phyloP scores from a whole-genome alignment of 805 yeast genomes.

The Candida bentonensis region DNA sequence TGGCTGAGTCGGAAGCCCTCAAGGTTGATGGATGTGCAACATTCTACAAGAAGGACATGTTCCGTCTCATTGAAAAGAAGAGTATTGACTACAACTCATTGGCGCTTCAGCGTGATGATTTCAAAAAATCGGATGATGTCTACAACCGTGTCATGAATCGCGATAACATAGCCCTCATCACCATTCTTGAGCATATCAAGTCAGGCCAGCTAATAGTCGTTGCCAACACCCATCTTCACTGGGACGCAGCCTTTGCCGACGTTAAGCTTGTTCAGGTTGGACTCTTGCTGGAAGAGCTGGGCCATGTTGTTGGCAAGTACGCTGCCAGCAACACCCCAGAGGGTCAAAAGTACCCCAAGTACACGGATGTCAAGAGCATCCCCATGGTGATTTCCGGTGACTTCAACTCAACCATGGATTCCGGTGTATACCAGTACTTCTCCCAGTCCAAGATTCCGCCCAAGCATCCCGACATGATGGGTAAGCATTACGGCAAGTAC shows the following conservation, averaged over 20 bases:
- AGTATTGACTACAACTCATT: constrained; percentile 60
- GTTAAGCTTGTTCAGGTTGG: constrained; percentile 95
- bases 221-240: constrained; percentile 89
- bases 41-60: constrained; percentile 58
- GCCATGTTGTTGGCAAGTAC: constrained; percentile 41
- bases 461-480: constrained; percentile 67
- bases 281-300: constrained; percentile 76
- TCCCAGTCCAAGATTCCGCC: constrained; percentile 62
- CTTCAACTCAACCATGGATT: constrained; percentile 72
- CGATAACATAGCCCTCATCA: constrained; percentile 78
- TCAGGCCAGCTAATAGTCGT: constrained; percentile 62
- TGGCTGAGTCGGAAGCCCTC: constrained; percentile 65
- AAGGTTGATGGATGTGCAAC: constrained; percentile 98
- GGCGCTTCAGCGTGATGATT: constrained; percentile 42
- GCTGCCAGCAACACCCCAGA: constrained; percentile 16
- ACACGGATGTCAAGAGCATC: constrained; percentile 34
- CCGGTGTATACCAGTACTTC: constrained; percentile 87
- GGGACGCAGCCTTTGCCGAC: constrained; percentile 96
- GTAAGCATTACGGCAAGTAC: constrained; percentile 80
- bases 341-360: constrained; percentile 21
- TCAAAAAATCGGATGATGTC: constrained; percentile 85
- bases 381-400: constrained; percentile 91
- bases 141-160: constrained; percentile 93
- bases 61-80: constrained; percentile 56
- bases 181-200: constrained; percentile 56